Evolutionary conservation across 2,329 filamentous ascomycete genomes (phyloP), one percentile per base, ranked within the genome.

Genomic region (Calycina herbarum): DNA sequence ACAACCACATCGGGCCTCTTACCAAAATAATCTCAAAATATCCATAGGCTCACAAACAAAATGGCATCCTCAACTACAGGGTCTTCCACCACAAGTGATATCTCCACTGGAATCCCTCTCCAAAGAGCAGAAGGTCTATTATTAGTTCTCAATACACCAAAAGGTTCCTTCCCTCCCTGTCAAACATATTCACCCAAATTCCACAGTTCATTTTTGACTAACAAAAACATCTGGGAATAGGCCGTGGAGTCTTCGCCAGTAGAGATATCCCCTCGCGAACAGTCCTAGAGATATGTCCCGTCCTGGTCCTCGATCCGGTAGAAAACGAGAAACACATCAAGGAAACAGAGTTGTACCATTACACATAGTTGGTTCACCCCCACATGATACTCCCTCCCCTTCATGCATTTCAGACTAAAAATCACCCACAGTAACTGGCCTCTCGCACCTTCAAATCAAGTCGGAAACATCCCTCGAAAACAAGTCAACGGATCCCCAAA

Each of bases 271-370:
- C 81, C 17, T 77, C 79, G 1, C 77, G 79, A 13, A 83, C 81
- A 0, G 73, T 83, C 5, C 75, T 86, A 65, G 84, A 86, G 68
- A 79, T 81, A 8, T 84, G 78, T 51, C 83, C 83, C 3, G 83
- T 85, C 5, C 73, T 86, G 5, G 73, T 85, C 2, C 74, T 87
- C 17, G 78, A 79, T 33, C 70, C 78, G 0, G 70, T 76, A 56
- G 83, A 86, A 68, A 85, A 83, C 68, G 76, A 78, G 63, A 69
- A 78, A 13, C 78, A 85, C 70, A 79, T 85, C 64, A 77, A 78
- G 62, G 78, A 83, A 35, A 85, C 84, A 0, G 76, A 77, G 1
- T 73, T 87, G 3, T 82, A 81, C 71, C 81, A 86, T 71, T 86
- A 86, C 69, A 86, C 83, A 35, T 86, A 86, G 82, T 84, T 77